A percentile compares a stretch with the other conserved stretches of the same genome.
Conservation (phyloP, 2,329 filamentous ascomycete genomes). For the Fusarium secorum region DNA sequence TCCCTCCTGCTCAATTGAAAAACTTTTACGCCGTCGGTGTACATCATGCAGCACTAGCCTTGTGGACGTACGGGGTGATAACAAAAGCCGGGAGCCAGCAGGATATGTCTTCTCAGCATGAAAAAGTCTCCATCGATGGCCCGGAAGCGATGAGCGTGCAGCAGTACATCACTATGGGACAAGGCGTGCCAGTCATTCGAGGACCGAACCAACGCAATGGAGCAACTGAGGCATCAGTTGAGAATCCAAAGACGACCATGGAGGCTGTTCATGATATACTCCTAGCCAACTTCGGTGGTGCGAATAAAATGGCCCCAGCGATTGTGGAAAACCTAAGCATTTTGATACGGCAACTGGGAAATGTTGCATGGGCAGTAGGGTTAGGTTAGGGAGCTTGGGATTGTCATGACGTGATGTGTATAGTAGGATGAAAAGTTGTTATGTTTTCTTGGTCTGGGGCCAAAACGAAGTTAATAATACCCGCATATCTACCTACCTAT, state of each 20-base stretch:
- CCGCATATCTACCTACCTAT: not conserved
- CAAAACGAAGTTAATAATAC: not conserved
- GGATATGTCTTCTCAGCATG: slow-evolving; percentile 46
- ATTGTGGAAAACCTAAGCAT: slow-evolving; percentile 73
- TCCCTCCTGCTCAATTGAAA: slow-evolving; percentile 62
- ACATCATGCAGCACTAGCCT: slow-evolving; percentile 71
- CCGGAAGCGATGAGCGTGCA: slow-evolving; percentile 60
- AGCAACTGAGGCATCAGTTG: slow-evolving; percentile 53
- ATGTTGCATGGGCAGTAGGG: slow-evolving; percentile 55
- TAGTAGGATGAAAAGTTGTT: not conserved
- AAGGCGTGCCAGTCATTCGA: slow-evolving; percentile 61
- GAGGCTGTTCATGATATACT: slow-evolving; percentile 65
- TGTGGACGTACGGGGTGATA: slow-evolving; percentile 75
- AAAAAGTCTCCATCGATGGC: slow-evolving; percentile 63
- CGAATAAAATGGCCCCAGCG: slow-evolving; percentile 58
- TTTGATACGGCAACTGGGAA: slow-evolving; percentile 67
- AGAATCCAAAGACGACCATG: slow-evolving; percentile 67
- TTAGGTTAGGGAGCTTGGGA: slow-evolving; percentile 36
- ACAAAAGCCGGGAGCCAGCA: slow-evolving; percentile 51
- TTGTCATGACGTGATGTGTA: not conserved
- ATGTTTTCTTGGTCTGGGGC: not conserved
- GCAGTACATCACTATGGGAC: slow-evolving; percentile 64
- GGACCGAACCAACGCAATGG: slow-evolving; percentile 43
- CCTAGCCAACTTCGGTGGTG: slow-evolving; percentile 57
- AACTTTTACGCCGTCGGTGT: slow-evolving; percentile 74